A percentile compares a stretch with the other conserved stretches of the same genome.
phyloP scores from a whole-genome alignment of 257 asterid genomes.

The Eustoma russellianum region DNA sequence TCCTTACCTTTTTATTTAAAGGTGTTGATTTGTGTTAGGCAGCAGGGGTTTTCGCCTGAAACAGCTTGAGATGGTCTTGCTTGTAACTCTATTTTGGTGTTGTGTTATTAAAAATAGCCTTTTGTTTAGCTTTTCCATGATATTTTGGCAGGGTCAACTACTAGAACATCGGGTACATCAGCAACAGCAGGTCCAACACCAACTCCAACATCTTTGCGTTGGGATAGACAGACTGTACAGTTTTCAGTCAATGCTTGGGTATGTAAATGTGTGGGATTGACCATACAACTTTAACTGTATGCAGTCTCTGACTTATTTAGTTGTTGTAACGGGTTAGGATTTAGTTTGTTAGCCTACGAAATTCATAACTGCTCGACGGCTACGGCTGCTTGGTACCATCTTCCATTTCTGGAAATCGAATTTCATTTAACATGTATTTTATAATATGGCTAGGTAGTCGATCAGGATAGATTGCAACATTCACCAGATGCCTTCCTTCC shows the following conservation, averaged over 20 bases:
- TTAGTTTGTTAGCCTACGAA: background rate
- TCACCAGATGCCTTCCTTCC: background rate
- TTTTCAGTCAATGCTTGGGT: conserved; percentile 98
- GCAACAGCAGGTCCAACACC: conserved; percentile 48
- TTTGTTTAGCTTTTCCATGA: background rate
- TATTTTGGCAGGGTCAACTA: conserved; percentile 45
- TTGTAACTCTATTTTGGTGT: conserved; percentile 1
- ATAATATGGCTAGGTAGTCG: too few relatives aligned
- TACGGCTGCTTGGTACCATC: background rate
- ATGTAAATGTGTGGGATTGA: conserved; percentile 16
- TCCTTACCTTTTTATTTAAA: background rate
- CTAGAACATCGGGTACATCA: conserved; percentile 58
- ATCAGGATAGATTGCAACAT: background rate
- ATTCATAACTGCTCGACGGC: background rate
- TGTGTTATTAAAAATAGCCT: too few relatives aligned
- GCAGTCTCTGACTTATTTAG: background rate
- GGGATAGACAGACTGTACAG: conserved; percentile 70
- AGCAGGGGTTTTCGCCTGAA: background rate
- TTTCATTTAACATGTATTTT: too few relatives aligned
- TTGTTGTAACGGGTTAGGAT: background rate
- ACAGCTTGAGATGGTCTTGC: background rate
- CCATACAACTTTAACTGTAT: background rate
- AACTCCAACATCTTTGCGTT: conserved; percentile 46
- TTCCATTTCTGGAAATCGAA: background rate
- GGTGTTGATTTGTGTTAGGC: background rate